Evolutionary conservation across 352 stramenopile genomes (phyloP).

Genomic region (Globisporangium spinosum): DNA sequence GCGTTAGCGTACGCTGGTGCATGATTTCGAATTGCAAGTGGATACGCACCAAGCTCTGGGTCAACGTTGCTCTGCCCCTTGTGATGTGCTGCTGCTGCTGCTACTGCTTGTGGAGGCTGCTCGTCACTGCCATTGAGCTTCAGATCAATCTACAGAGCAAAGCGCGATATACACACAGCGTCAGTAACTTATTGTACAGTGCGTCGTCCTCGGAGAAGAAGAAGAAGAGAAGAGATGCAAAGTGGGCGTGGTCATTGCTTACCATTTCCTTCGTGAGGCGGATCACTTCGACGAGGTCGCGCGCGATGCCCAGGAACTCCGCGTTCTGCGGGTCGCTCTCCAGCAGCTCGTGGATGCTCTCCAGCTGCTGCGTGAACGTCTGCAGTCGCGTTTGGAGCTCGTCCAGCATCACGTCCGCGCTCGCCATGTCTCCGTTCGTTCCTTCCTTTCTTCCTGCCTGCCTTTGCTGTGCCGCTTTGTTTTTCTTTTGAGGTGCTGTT

Average conservation of each 20-base stretch:
- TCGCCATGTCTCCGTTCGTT: conserved; percentile 15
- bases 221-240: neutral
- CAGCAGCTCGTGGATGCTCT: conserved; percentile 78
- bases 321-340: conserved; percentile 61
- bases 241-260: neutral
- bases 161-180: neutral
- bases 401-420: conserved; percentile 41
- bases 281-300: conserved; percentile 82
- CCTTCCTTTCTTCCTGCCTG: neutral
- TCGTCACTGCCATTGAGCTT: conserved; percentile 15
- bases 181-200: neutral
- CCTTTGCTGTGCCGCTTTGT: neutral
- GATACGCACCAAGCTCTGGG: conserved; percentile 7
- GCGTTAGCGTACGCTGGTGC: neutral
- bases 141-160: conserved; percentile 23
- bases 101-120: neutral
- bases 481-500: neutral
- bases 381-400: conserved; percentile 76
- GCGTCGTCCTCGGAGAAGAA: too few relatives aligned
- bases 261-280: conserved; percentile 84
- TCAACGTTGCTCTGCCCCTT: neutral
- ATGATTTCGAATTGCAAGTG: neutral
- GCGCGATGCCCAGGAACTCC: conserved; percentile 74
- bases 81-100: neutral
- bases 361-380: conserved; percentile 78